A percentile compares a stretch with the other conserved stretches of the same genome.
phyloP scores from a whole-genome alignment of 1,139 yeast species.

The Pichia cactophila region DNA sequence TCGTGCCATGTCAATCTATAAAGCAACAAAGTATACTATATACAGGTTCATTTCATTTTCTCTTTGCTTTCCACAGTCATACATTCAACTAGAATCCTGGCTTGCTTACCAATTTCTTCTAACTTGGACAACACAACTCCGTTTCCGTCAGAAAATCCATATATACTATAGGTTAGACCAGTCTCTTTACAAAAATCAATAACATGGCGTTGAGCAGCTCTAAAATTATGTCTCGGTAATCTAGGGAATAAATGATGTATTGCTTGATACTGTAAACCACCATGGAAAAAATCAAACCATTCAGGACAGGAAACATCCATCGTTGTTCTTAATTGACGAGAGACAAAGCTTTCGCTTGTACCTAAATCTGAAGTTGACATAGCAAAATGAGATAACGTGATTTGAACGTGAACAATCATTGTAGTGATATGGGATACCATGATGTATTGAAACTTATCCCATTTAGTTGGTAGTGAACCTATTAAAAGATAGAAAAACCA shows the following conservation, averaged over 20 bases:
- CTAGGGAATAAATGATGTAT: slow-evolving; percentile 88
- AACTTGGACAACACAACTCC: slow-evolving; percentile 59
- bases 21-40: background rate
- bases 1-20: background rate
- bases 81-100: slow-evolving; percentile 63
- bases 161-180: slow-evolving; percentile 77
- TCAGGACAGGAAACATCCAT: slow-evolving; percentile 95
- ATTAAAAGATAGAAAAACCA: slow-evolving; percentile 58
- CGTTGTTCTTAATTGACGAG: slow-evolving; percentile 79
- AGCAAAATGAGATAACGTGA: slow-evolving; percentile 84
- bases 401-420: slow-evolving; percentile 88
- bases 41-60: background rate
- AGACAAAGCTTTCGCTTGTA: slow-evolving; percentile 70
- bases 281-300: slow-evolving; percentile 87
- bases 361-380: slow-evolving; percentile 90
- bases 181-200: slow-evolving; percentile 66
- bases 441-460: slow-evolving; percentile 49
- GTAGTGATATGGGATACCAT: slow-evolving; percentile 74
- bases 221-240: slow-evolving; percentile 77
- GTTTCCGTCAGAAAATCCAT: slow-evolving; percentile 78
- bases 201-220: slow-evolving; percentile 66
- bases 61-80: slow-evolving; percentile 25
- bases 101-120: slow-evolving; percentile 75
- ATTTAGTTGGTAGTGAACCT: slow-evolving; percentile 30
- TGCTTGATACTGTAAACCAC: slow-evolving; percentile 89